Evolutionary conservation across 225 moss, liverwort and hornwort species (phyloP).

Genomic region (Physcomitrellopsis africana): DNA sequence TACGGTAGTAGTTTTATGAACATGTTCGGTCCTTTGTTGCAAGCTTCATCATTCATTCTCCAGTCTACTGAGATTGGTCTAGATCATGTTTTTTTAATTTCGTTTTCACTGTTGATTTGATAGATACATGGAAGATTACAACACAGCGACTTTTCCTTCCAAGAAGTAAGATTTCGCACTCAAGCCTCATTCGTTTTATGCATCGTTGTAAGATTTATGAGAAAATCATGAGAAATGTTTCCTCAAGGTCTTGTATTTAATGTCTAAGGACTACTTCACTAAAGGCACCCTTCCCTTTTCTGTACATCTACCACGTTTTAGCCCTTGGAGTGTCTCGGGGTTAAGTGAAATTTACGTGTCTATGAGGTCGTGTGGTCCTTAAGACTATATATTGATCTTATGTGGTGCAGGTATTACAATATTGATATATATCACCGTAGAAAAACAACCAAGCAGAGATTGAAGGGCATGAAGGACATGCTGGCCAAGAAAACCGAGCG

Average conservation of each 20-base stretch:
- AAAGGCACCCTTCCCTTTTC: too few relatives aligned
- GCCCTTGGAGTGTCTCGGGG: too few relatives aligned
- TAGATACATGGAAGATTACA: conserved; percentile 99
- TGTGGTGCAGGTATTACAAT: conserved; percentile 82
- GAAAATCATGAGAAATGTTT: too few relatives aligned
- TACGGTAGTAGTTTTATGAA: background rate
- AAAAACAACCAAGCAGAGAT: conserved; percentile 70
- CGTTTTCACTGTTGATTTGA: conserved; percentile 17
- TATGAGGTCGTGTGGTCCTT: conserved; percentile 6
- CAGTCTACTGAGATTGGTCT: conserved; percentile 1
- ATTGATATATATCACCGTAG: conserved; percentile 88
- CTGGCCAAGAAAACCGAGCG: conserved; percentile 71
- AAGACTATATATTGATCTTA: background rate
- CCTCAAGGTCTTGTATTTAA: too few relatives aligned
- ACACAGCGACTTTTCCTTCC: conserved; percentile 95
- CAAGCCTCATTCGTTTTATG: conserved; percentile 20
- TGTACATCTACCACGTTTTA: too few relatives aligned
- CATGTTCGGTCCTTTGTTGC: conserved; percentile 10
- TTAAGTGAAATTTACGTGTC: background rate
- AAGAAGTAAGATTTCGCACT: conserved; percentile 67
- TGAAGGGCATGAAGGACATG: conserved; percentile 83
- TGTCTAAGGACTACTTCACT: too few relatives aligned
- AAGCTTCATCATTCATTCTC: conserved; percentile 19
- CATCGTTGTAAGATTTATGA: background rate
- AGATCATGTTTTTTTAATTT: conserved; percentile 9